Evolutionary conservation across 805 yeast species (phyloP).

Genomic region (Starmerella bacillaris): DNA sequence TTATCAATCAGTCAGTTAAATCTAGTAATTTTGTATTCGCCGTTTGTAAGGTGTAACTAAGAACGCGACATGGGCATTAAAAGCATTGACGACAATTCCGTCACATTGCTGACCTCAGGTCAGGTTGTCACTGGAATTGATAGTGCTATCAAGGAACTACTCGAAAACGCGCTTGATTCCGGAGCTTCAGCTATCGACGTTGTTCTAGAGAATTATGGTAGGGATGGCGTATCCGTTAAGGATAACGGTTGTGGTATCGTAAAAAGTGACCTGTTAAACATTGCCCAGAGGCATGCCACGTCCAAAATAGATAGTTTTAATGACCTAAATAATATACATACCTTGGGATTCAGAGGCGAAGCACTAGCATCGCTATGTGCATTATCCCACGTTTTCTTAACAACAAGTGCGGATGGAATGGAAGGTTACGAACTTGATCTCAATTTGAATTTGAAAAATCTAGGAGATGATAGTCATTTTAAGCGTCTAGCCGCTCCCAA

Average conservation of each 20-base stretch:
- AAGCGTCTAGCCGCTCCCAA: constrained; percentile 32
- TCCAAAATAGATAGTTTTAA: constrained; percentile 32
- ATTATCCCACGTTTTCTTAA: constrained; percentile 30
- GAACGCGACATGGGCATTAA: constrained; percentile 20
- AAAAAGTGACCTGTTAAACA: constrained; percentile 28
- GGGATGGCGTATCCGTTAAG: constrained; percentile 46
- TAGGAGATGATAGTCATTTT: constrained; percentile 33
- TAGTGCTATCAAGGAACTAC: constrained; percentile 64
- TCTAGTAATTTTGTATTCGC: no score
- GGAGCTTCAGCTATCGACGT: constrained; percentile 49
- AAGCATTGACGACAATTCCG: constrained; percentile 34
- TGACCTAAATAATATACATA: constrained; percentile 44
- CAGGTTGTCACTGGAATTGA: constrained; percentile 74
- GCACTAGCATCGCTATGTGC: constrained; percentile 41
- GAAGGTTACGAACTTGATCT: constrained; percentile 29
- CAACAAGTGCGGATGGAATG: constrained; percentile 33
- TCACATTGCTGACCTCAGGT: constrained; percentile 71
- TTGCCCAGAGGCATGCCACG: constrained; percentile 37
- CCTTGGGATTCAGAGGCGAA: constrained; percentile 91
- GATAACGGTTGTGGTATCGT: constrained; percentile 64
- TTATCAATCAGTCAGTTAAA: neutral
- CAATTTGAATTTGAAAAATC: no score
- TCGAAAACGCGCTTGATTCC: constrained; percentile 81
- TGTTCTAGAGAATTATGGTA: constrained; percentile 50
- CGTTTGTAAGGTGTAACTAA: no score